Percentiles rank a stretch among this genome's conserved stretches.
phyloP scores from a whole-genome alignment of 2,329 filamentous ascomycete genomes.

The Tolypocladium cylindrosporum region DNA sequence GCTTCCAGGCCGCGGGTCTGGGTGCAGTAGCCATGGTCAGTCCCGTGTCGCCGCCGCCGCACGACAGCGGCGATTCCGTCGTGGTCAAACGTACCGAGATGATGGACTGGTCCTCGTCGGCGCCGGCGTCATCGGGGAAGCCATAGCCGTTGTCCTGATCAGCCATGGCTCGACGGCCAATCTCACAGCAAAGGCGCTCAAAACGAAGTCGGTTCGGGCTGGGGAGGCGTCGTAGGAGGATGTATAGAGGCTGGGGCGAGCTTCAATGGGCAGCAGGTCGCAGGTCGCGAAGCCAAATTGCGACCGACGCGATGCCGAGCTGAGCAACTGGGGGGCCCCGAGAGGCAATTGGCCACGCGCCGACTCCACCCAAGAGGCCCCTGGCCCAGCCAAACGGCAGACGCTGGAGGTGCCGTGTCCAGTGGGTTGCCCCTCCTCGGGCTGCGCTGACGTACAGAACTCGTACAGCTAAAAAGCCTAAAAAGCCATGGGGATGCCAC shows the following conservation, averaged over 20 bases:
- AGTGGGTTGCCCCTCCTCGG: neutral
- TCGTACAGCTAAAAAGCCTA: neutral
- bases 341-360: neutral
- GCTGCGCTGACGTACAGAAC: neutral
- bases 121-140: constrained; percentile 33
- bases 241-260: neutral
- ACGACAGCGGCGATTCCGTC: neutral
- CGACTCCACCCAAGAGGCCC: neutral
- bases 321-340: neutral
- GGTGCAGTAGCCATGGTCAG: constrained; percentile 1
- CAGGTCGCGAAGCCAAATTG: neutral
- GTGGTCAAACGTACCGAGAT: constrained; percentile 21
- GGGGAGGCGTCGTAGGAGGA: neutral
- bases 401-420: neutral
- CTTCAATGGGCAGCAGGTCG: neutral
- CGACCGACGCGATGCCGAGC: neutral
- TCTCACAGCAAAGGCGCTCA: neutral
- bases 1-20: constrained; percentile 83
- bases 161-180: constrained; percentile 23
- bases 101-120: constrained; percentile 38
- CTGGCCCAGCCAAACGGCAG: neutral
- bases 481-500: neutral
- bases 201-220: neutral
- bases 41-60: neutral
- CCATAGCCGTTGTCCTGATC: constrained; percentile 33